Percentiles rank a stretch among this genome's conserved stretches.
phyloP scores from a whole-genome alignment of 768 basidiomycete genomes.

The Suillus brevipes region DNA sequence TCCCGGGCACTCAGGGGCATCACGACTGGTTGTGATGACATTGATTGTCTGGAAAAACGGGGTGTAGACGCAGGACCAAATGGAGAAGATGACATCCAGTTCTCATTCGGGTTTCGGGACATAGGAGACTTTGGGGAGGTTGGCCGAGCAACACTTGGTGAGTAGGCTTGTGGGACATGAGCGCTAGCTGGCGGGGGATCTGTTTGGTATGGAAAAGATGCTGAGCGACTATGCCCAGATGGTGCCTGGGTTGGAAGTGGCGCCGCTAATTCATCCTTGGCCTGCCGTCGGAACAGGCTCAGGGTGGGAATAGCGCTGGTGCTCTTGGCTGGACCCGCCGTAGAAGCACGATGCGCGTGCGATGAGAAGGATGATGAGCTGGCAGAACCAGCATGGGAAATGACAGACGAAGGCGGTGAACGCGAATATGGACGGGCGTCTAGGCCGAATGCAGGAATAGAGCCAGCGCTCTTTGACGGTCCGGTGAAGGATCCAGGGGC shows the following conservation, averaged over 20 bases:
- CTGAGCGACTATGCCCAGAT: conserved; percentile 19
- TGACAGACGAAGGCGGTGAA: conserved; percentile 19
- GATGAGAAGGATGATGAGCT: conserved; percentile 11
- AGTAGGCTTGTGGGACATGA: conserved; percentile 20
- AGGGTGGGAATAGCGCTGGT: conserved; percentile 12
- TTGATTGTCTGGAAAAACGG: conserved; percentile 31
- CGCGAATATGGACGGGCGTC: neutral
- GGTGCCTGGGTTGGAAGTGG: conserved; percentile 25
- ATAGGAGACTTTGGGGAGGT: conserved; percentile 10
- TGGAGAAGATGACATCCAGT: conserved; percentile 29
- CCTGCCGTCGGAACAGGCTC: conserved; percentile 11
- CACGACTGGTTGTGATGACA: conserved; percentile 29
- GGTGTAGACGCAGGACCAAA: conserved; percentile 31
- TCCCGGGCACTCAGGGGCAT: conserved; percentile 33
- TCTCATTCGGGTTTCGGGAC: conserved; percentile 27
- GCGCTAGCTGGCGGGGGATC: conserved; percentile 1
- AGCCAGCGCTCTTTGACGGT: conserved; percentile 4
- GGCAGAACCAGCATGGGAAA: conserved; percentile 13
- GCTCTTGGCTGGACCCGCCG: conserved; percentile 12
- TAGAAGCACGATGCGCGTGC: neutral
- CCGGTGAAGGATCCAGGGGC: neutral
- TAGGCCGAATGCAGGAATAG: neutral
- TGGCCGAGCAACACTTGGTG: conserved; percentile 15
- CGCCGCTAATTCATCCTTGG: neutral
- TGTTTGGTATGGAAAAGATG: conserved; percentile 12